phyloP scores from a whole-genome alignment of 768 basidiomycete species.

The Porphyrellus cyaneotinctus region DNA sequence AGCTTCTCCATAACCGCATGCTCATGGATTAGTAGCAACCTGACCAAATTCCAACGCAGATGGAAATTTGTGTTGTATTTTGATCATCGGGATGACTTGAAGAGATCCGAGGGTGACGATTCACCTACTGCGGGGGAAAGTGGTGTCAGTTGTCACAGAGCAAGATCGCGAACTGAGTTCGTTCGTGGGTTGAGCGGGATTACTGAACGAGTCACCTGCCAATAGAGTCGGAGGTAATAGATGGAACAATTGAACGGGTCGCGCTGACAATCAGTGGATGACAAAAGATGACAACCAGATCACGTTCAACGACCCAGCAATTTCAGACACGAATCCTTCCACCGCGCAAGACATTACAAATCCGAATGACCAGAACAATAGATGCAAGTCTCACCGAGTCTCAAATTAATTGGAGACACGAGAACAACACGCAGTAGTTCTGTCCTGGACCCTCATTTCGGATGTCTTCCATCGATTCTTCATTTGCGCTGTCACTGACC shows the following conservation, averaged over 20 bases:
- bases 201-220: not conserved
- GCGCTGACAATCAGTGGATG: no score
- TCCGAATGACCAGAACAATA: no score
- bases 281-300: no score
- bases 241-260: not conserved
- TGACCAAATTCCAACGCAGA: no score
- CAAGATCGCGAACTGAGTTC: constrained; percentile 4
- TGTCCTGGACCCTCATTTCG: not conserved
- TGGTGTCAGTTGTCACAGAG: not conserved
- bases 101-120: not conserved
- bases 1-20: no score
- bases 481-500: no score
- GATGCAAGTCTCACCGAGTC: not conserved
- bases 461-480: not conserved
- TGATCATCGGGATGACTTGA: no score
- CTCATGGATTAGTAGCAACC: no score
- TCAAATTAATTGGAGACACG: not conserved
- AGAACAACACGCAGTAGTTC: not conserved
- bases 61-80: no score
- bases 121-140: not conserved
- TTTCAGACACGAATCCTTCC: no score
- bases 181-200: not conserved
- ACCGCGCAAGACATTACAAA: no score
- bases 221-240: not conserved
- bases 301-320: no score